Conservation (phyloP, 2,329 filamentous ascomycete genomes). For the Aspergillus ruber region DNA sequence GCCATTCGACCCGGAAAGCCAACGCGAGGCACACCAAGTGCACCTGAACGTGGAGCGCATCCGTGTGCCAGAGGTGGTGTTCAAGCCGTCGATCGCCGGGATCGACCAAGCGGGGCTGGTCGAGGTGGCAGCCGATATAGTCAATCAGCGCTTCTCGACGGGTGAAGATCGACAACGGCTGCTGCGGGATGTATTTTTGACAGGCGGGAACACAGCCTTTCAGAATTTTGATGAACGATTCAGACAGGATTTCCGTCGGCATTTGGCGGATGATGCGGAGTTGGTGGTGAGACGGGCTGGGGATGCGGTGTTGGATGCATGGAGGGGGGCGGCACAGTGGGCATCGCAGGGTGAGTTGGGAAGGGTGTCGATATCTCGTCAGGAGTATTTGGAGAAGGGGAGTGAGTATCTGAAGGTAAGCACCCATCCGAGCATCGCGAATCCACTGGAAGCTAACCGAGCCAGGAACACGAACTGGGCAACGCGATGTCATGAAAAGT, state of each 20-base stretch:
- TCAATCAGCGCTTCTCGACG: conserved; percentile 68
- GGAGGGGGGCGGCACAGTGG: conserved; percentile 89
- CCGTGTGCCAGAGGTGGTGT: conserved; percentile 85
- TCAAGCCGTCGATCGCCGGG: conserved; percentile 85
- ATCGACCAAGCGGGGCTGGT: conserved; percentile 89
- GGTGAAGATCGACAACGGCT: conserved; percentile 59
- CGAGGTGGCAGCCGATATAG: conserved; percentile 84
- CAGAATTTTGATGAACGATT: conserved; percentile 79
- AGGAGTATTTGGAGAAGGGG: conserved; percentile 88
- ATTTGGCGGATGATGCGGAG: conserved; percentile 62
- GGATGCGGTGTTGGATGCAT: conserved; percentile 79
- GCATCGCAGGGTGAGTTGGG: conserved; percentile 54
- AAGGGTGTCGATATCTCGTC: conserved; percentile 62
- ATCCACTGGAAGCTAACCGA: background rate
- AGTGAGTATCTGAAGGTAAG: conserved; percentile 80
- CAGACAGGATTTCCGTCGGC: conserved; percentile 62
- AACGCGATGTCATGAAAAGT: conserved; percentile 27
- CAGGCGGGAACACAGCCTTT: conserved; percentile 87
- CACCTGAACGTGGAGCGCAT: conserved; percentile 97
- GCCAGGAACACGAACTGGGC: conserved; percentile 34
- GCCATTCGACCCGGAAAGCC: conserved; percentile 73
- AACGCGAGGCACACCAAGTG: conserved; percentile 76
- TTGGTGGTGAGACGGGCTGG: conserved; percentile 66
- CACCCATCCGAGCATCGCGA: background rate
- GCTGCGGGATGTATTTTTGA: conserved; percentile 82